These are phyloP conservation scores for Candida vartiovaarae DNA, from an alignment of 805 yeast species.

Conservation along the genomic window DNA sequence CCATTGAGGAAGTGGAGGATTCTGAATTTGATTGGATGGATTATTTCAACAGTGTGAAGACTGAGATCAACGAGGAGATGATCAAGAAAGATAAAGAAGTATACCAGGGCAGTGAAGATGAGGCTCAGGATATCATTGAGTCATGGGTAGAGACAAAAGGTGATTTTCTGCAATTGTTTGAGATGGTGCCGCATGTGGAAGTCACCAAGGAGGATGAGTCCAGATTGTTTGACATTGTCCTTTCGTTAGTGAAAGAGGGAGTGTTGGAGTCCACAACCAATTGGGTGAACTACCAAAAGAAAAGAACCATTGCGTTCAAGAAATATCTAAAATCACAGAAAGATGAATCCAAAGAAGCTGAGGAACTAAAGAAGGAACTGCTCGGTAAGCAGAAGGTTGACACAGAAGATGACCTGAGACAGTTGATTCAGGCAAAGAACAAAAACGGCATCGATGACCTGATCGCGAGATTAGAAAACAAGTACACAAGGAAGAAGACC, in stretches of 20 bases:
- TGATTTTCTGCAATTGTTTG: constrained; percentile 63
- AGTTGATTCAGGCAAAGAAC: constrained; percentile 43
- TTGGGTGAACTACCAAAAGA: constrained; percentile 45
- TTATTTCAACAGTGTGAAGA: constrained; percentile 40
- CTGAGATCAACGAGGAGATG: constrained; percentile 50
- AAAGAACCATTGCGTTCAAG: constrained; percentile 40
- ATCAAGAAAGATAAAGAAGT: constrained; percentile 60
- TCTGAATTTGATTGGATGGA: constrained; percentile 50
- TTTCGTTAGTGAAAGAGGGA: constrained; percentile 33
- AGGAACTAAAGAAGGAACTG: constrained; percentile 35
- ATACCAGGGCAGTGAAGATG: constrained; percentile 60
- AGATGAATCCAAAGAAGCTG: constrained; percentile 62
- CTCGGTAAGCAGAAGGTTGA: constrained; percentile 26
- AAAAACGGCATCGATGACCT: constrained; percentile 36
- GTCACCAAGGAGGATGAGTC: constrained; percentile 50
- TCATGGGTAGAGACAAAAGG: constrained; percentile 56
- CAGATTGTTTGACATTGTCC: constrained; percentile 49
- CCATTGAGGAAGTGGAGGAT: constrained; percentile 34
- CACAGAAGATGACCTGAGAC: constrained; percentile 35
- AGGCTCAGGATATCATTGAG: constrained; percentile 52
- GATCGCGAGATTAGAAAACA: constrained; percentile 41
- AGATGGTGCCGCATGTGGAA: constrained; percentile 71
- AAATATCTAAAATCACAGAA: constrained; percentile 44
- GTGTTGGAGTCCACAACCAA: constrained; percentile 32
- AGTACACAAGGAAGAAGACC: constrained; percentile 38